Evolutionary conservation across 176 grass and related monocot species (phyloP).

Genomic region (barley (Hordeum vulgare)): DNA sequence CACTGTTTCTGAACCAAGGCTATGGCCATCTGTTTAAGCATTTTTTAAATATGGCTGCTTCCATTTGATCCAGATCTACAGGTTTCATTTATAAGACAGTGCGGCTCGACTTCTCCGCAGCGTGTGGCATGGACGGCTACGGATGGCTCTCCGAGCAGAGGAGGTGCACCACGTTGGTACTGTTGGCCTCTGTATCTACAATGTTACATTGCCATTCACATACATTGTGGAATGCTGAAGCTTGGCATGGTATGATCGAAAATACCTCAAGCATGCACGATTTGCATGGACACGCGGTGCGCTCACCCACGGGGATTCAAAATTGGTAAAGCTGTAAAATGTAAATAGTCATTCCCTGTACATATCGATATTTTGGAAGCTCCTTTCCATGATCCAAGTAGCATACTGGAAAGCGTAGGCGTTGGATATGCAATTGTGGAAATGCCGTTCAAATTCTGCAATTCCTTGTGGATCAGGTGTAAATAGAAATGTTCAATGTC

Average conservation of each 20-base stretch:
- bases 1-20: neutral
- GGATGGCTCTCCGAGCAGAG: constrained; percentile 19
- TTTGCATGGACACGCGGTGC: neutral
- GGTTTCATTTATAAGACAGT: constrained; percentile 1
- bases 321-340: neutral
- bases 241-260: neutral
- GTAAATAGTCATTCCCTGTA: constrained; percentile 1
- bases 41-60: neutral
- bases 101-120: neutral
- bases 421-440: neutral
- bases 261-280: neutral
- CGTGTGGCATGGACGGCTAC: neutral
- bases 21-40: neutral
- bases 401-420: neutral
- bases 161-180: neutral
- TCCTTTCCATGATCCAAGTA: neutral
- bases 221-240: constrained; percentile 7
- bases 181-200: neutral
- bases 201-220: neutral
- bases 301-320: neutral
- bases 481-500: neutral
- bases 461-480: neutral
- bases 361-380: neutral
- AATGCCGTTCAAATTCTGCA: neutral
- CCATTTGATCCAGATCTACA: constrained; percentile 7